These are phyloP conservation scores for Saccharum officinarum DNA, from an alignment of 176 grass and related monocot genomes.

Conservation along the genomic window DNA sequence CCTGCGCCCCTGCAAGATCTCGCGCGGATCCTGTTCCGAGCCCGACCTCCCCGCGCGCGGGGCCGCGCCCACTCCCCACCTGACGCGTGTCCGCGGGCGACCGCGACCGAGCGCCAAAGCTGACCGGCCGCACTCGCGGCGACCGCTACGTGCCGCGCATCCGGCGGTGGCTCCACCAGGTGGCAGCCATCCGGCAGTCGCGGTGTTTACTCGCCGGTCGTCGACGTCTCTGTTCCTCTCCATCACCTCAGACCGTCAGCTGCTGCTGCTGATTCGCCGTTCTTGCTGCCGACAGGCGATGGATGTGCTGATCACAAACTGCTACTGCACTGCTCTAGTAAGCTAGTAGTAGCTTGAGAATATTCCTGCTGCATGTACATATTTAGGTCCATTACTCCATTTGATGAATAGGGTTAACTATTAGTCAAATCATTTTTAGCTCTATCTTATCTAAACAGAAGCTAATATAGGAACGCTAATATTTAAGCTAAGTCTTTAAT, in stretches of 20 bases:
- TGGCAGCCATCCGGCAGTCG: slow-evolving; percentile 12
- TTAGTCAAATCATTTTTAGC: too few relatives aligned
- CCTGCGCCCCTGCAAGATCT: slow-evolving; percentile 35
- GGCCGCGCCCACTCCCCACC: not conserved
- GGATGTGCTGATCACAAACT: not conserved
- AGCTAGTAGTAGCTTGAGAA: too few relatives aligned
- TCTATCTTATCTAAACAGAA: too few relatives aligned
- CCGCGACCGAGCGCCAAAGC: slow-evolving; percentile 5
- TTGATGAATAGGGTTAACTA: too few relatives aligned
- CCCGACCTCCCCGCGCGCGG: not conserved
- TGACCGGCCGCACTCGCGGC: not conserved
- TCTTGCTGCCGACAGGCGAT: slow-evolving; percentile 39
- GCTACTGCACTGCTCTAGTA: too few relatives aligned
- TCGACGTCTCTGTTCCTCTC: not conserved
- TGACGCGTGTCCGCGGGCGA: slow-evolving; percentile 38
- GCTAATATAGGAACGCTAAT: too few relatives aligned
- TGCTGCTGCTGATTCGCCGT: slow-evolving; percentile 30
- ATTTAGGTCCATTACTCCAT: too few relatives aligned
- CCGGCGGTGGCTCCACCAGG: not conserved
- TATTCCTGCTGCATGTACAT: too few relatives aligned
- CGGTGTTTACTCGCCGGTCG: not conserved
- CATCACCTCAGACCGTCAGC: not conserved
- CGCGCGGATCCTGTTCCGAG: slow-evolving; percentile 32
- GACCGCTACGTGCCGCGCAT: slow-evolving; percentile 24
- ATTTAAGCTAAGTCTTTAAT: too few relatives aligned